phyloP scores from a whole-genome alignment of 2,329 filamentous ascomycete genomes.

The Nannizzia gypsea region DNA sequence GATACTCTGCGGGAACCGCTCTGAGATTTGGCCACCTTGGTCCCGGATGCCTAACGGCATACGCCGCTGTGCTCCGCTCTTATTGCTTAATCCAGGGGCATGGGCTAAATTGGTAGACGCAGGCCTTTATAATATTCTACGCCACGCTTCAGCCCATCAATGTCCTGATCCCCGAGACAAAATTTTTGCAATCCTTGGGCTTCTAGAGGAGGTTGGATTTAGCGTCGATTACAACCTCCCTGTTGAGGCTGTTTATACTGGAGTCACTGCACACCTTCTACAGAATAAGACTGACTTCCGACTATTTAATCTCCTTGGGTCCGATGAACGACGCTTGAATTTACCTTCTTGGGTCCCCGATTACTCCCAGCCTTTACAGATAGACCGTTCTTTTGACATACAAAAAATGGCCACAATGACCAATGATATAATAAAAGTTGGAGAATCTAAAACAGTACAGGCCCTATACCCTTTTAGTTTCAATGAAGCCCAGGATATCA shows the following conservation, averaged over 20 bases:
- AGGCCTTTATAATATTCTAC: neutral
- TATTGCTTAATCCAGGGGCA: neutral
- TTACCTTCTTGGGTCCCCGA: constrained; percentile 12
- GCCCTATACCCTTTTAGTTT: neutral
- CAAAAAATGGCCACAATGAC: no score
- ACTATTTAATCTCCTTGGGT: neutral
- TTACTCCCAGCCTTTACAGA: constrained; percentile 5
- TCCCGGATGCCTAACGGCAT: neutral
- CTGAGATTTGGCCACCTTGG: neutral
- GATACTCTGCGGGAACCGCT: neutral
- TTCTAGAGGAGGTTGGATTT: neutral
- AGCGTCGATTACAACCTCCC: neutral
- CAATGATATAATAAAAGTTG: neutral
- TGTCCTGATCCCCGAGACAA: constrained; percentile 11
- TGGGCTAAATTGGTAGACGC: neutral
- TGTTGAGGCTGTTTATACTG: neutral
- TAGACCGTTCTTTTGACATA: neutral
- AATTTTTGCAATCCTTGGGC: constrained; percentile 12
- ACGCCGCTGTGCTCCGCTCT: neutral
- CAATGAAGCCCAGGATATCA: neutral
- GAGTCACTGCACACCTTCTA: neutral
- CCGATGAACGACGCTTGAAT: neutral
- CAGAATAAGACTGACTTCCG: neutral
- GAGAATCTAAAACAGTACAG: neutral
- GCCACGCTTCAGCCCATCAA: neutral